Conservation (phyloP, 768 basidiomycete species). For the Lactifluus subvellereus region DNA sequence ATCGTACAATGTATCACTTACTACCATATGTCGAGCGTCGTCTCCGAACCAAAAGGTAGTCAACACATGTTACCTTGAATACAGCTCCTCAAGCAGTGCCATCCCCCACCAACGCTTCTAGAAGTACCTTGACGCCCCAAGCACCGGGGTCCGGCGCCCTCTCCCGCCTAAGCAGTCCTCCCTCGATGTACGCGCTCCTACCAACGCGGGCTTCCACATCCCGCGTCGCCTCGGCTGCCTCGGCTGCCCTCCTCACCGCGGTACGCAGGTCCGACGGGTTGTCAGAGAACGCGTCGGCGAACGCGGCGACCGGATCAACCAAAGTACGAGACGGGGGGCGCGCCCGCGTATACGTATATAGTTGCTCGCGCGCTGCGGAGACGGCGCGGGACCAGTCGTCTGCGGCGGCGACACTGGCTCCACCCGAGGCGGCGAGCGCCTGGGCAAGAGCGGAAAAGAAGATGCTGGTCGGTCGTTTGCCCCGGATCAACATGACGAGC, state of each 20-base stretch:
- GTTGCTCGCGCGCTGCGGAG: conserved; percentile 46
- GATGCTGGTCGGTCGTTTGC: conserved; percentile 46
- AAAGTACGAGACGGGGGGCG: conserved; percentile 87
- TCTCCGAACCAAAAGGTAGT: too few relatives aligned
- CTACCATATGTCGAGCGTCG: too few relatives aligned
- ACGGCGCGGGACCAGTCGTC: conserved; percentile 60
- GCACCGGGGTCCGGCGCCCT: conserved; percentile 83
- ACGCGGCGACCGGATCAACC: conserved; percentile 84
- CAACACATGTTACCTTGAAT: too few relatives aligned
- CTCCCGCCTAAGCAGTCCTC: conserved; percentile 54
- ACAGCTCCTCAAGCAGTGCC: not conserved
- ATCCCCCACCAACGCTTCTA: conserved; percentile 44
- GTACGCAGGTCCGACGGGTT: conserved; percentile 34
- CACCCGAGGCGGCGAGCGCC: conserved; percentile 45
- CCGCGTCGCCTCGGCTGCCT: conserved; percentile 70
- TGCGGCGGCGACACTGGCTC: conserved; percentile 36
- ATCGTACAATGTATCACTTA: too few relatives aligned
- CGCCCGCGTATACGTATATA: conserved; percentile 84
- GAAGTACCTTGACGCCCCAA: conserved; percentile 76
- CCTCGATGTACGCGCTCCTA: conserved; percentile 81
- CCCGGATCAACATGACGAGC: not conserved
- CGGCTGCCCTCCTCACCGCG: conserved; percentile 54
- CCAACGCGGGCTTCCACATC: conserved; percentile 81
- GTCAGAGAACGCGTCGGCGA: conserved; percentile 46
- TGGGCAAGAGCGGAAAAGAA: conserved; percentile 88